phyloP scores from a whole-genome alignment of 495 filamentous ascomycete genomes.

The Talaromyces proteolyticus region DNA sequence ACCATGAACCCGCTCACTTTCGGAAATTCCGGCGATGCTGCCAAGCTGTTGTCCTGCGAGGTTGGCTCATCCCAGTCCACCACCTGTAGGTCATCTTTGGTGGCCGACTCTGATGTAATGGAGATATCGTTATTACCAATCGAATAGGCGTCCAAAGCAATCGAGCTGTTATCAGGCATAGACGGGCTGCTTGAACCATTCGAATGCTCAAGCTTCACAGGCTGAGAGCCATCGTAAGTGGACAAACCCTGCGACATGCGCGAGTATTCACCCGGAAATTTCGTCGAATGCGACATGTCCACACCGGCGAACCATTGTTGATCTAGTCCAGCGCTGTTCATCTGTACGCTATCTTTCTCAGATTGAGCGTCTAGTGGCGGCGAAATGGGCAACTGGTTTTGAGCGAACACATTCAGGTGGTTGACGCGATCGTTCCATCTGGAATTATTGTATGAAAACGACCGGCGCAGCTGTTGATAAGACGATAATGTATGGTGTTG shows the following conservation, averaged over 20 bases:
- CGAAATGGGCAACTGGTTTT: conserved; percentile 5
- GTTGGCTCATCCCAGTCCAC: conserved; percentile 22
- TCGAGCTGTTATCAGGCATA: neutral
- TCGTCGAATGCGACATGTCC: neutral
- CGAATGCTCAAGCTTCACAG: neutral
- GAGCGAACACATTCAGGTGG: neutral
- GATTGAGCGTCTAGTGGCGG: conserved; percentile 8
- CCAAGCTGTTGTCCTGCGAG: conserved; percentile 20
- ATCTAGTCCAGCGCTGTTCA: neutral
- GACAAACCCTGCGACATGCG: neutral
- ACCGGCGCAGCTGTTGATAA: conserved; percentile 1
- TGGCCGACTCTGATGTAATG: neutral
- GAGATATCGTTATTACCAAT: neutral
- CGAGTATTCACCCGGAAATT: neutral
- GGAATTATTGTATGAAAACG: neutral
- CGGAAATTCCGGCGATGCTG: conserved; percentile 15
- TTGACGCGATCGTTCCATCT: conserved; percentile 1
- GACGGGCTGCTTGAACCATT: conserved; percentile 3
- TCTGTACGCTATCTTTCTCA: neutral
- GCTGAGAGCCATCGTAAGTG: neutral
- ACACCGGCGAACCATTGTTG: conserved; percentile 2
- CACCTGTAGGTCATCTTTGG: conserved; percentile 17
- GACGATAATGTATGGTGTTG: neutral
- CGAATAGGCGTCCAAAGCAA: neutral
- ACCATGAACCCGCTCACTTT: conserved; percentile 35